phyloP scores from a whole-genome alignment of 23 red algal genomes.

The Porphyridium purpureum region DNA sequence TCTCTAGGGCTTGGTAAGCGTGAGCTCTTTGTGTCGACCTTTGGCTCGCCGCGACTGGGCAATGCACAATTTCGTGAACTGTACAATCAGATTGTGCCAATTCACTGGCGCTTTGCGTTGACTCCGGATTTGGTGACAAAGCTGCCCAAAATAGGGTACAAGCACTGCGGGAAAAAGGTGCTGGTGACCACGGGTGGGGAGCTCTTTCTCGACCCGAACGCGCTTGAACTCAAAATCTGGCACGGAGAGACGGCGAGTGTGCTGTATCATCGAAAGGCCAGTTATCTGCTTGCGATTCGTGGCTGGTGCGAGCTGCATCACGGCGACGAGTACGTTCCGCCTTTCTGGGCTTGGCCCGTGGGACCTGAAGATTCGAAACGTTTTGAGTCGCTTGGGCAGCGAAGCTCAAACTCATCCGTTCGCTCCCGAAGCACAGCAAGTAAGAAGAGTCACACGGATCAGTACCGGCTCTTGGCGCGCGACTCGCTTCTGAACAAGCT shows the following conservation, averaged over 20 bases:
- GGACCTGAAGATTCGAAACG: conserved; percentile 34
- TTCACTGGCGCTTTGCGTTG: conserved; percentile 33
- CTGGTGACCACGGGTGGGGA: conserved; percentile 43
- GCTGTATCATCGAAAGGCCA: conserved; percentile 44
- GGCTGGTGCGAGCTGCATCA: conserved; percentile 50
- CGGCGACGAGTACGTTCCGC: conserved; percentile 22
- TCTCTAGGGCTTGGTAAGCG: conserved; percentile 11
- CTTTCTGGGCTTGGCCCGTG: conserved; percentile 42
- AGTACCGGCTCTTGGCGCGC: too few species aligned
- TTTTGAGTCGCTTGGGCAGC: too few species aligned
- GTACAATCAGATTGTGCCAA: conserved; percentile 26
- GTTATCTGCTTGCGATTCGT: conserved; percentile 52
- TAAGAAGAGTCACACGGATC: too few species aligned
- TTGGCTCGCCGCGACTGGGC: conserved; percentile 38
- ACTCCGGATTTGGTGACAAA: conserved; percentile 42
- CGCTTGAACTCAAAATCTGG: conserved; percentile 53
- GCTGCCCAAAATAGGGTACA: conserved; percentile 39
- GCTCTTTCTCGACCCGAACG: conserved; percentile 47
- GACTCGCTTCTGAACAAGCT: too few species aligned
- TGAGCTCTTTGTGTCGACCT: conserved; percentile 52
- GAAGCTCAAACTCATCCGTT: too few species aligned
- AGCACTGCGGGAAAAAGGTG: conserved; percentile 56
- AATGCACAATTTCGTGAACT: conserved; percentile 28
- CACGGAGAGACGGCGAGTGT: conserved; percentile 31
- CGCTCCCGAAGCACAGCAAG: too few species aligned